These are phyloP conservation scores for Curvularia lunata DNA, from an alignment of 2,329 filamentous ascomycete species.

Conservation along the genomic window DNA sequence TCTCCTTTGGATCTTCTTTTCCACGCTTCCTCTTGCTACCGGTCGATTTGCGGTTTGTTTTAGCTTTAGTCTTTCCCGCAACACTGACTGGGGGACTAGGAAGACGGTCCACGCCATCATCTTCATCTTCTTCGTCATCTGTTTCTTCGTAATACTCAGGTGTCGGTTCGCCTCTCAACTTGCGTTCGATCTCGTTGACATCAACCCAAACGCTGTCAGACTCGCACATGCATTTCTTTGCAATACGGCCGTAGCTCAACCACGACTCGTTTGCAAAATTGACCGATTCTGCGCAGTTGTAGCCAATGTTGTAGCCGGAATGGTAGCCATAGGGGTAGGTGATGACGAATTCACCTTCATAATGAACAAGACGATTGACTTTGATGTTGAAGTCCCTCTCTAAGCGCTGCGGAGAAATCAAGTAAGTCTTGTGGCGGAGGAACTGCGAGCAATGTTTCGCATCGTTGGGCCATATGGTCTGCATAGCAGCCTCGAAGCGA, in stretches of 20 bases:
- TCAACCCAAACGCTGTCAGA: conserved; percentile 99
- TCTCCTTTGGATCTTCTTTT: conserved; percentile 50
- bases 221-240: conserved; percentile 96
- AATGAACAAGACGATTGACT: conserved; percentile 93
- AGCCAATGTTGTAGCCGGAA: conserved; percentile 95
- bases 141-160: conserved; percentile 83
- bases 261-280: conserved; percentile 97
- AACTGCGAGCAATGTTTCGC: conserved; percentile 97
- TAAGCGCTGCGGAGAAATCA: conserved; percentile 89
- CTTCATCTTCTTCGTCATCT: conserved; percentile 69
- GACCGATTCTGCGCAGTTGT: conserved; percentile 98
- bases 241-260: conserved; percentile 92
- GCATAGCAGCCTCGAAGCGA: conserved; percentile 94
- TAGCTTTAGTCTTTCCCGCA: conserved; percentile 71
- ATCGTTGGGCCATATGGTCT: conserved; percentile 90
- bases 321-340: conserved; percentile 99
- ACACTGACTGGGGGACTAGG: conserved; percentile 80
- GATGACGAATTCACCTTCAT: conserved; percentile 97
- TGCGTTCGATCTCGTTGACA: conserved; percentile 93
- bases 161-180: conserved; percentile 81
- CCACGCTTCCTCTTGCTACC: conserved; percentile 58
- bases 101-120: conserved; percentile 65
- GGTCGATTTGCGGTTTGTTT: conserved; percentile 75
- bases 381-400: conserved; percentile 91
- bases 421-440: conserved; percentile 93